Evolutionary conservation across 139 green algal genomes (phyloP).

Genomic region (Tetradesmus lagerheimii): DNA sequence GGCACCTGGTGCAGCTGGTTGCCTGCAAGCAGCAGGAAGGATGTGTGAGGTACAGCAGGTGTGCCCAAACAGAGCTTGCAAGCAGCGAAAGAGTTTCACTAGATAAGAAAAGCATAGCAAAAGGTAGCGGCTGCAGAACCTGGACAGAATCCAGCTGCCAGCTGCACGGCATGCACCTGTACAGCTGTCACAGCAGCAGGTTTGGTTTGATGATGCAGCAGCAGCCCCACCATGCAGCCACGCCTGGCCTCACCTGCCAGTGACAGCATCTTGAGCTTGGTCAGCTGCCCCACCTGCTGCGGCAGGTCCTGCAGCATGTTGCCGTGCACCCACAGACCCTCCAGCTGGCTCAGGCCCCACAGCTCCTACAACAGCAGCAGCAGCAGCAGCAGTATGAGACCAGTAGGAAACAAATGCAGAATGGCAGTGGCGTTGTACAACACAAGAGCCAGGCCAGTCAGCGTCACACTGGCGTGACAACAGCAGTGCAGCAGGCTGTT

Average conservation of each 20-base stretch:
- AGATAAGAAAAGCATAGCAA: too few relatives aligned
- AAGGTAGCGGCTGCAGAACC: too few relatives aligned
- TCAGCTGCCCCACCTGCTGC: constrained; percentile 59
- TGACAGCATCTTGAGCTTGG: constrained; percentile 52
- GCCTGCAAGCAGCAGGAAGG: constrained; percentile 74
- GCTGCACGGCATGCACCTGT: too few relatives aligned
- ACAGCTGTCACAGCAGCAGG: neutral
- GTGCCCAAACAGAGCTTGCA: too few relatives aligned
- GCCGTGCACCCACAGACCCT: constrained; percentile 43
- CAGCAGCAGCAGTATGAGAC: constrained; percentile 65
- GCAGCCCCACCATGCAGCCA: neutral
- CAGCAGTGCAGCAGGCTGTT: too few relatives aligned
- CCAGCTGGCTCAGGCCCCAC: neutral
- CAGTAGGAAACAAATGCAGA: neutral
- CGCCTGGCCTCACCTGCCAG: constrained; percentile 47
- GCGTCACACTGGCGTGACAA: too few relatives aligned
- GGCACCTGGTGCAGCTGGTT: constrained; percentile 77
- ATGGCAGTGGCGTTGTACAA: too few relatives aligned
- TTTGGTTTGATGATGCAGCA: neutral
- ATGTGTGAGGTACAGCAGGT: neutral
- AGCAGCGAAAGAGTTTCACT: too few relatives aligned
- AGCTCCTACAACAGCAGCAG: constrained; percentile 58
- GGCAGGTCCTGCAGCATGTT: constrained; percentile 58
- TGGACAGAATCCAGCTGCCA: too few relatives aligned
- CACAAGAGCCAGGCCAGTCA: too few relatives aligned